A percentile compares a stretch with the other conserved stretches of the same genome.
Evolutionary conservation across 2,329 filamentous ascomycete genomes (phyloP).

Genomic region (Cladosporium oxysporum): DNA sequence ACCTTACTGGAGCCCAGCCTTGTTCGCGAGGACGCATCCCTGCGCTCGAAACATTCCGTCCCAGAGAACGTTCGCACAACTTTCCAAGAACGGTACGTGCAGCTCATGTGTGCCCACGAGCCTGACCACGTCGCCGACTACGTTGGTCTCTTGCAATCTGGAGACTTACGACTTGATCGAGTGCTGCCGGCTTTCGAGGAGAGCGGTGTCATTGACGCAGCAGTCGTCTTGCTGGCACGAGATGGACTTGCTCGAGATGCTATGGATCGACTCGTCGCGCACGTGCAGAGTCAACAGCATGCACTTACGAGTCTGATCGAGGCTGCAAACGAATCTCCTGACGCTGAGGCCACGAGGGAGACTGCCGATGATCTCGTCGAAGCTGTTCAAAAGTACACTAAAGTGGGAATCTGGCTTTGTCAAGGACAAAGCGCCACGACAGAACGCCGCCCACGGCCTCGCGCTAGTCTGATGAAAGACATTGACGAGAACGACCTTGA

Average conservation of each 20-base stretch:
- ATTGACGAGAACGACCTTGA: constrained; percentile 60
- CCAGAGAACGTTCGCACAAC: constrained; percentile 40
- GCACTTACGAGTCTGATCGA: constrained; percentile 73
- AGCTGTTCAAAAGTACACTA: constrained; percentile 82
- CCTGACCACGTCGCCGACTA: constrained; percentile 82
- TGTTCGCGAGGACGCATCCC: constrained; percentile 36
- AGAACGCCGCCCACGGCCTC: constrained; percentile 32
- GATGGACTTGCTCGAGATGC: constrained; percentile 82
- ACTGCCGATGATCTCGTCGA: constrained; percentile 73
- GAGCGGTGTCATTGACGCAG: constrained; percentile 87
- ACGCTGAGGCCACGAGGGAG: constrained; percentile 61
- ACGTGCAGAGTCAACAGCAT: constrained; percentile 76
- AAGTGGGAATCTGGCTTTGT: constrained; percentile 94
- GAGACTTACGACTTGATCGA: constrained; percentile 75
- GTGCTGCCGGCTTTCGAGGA: constrained; percentile 86
- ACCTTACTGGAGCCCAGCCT: constrained; percentile 68
- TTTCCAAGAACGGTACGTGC: constrained; percentile 81
- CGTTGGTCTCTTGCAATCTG: constrained; percentile 71
- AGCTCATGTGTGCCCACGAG: constrained; percentile 86
- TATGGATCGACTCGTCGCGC: constrained; percentile 80
- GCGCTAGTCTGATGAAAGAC: constrained; percentile 42
- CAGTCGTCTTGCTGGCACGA: constrained; percentile 83
- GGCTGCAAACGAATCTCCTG: constrained; percentile 58
- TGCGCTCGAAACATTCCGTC: constrained; percentile 20
- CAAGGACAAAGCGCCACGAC: constrained; percentile 73